phyloP scores from a whole-genome alignment of 2,329 filamentous ascomycete species.

The Alternaria infectoria region DNA sequence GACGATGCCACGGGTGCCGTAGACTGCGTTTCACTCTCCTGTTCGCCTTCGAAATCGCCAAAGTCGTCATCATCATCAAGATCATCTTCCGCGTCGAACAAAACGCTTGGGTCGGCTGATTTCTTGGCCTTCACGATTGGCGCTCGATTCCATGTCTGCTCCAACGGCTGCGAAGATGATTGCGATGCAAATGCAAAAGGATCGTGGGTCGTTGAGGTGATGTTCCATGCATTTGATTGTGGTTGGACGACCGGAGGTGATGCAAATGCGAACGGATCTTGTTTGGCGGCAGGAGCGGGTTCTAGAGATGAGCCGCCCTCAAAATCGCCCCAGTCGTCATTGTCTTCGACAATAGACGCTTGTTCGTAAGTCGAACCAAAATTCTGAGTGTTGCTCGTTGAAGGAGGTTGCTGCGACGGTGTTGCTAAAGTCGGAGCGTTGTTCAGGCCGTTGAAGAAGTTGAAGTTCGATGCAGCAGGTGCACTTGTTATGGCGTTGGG shows the following conservation, averaged over 20 bases:
- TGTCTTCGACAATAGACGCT: conserved; percentile 24
- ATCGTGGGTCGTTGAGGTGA: conserved; percentile 10
- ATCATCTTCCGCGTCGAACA: conserved; percentile 50
- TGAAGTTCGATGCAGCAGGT: conserved; percentile 32
- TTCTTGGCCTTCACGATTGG: conserved; percentile 41
- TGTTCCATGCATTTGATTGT: conserved; percentile 15
- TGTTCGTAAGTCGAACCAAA: neutral
- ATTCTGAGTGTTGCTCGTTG: conserved; percentile 12
- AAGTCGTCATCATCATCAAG: conserved; percentile 46
- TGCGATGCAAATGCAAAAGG: conserved; percentile 18
- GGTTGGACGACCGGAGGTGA: conserved; percentile 15
- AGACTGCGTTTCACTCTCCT: conserved; percentile 5
- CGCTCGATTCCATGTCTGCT: conserved; percentile 32
- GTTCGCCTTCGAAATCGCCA: conserved; percentile 44
- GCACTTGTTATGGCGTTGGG: neutral
- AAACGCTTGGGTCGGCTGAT: conserved; percentile 44
- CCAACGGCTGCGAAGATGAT: conserved; percentile 7
- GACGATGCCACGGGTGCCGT: conserved; percentile 10
- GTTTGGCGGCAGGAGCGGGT: conserved; percentile 15
- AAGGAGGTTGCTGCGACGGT: conserved; percentile 17
- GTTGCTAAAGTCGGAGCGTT: conserved; percentile 20
- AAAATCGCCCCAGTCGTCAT: conserved; percentile 52
- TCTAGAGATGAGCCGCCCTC: conserved; percentile 37
- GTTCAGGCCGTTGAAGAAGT: conserved; percentile 44
- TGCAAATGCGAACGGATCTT: conserved; percentile 27